Evolutionary conservation across 2,329 filamentous ascomycete species (phyloP).

Genomic region (Botrytis aclada): DNA sequence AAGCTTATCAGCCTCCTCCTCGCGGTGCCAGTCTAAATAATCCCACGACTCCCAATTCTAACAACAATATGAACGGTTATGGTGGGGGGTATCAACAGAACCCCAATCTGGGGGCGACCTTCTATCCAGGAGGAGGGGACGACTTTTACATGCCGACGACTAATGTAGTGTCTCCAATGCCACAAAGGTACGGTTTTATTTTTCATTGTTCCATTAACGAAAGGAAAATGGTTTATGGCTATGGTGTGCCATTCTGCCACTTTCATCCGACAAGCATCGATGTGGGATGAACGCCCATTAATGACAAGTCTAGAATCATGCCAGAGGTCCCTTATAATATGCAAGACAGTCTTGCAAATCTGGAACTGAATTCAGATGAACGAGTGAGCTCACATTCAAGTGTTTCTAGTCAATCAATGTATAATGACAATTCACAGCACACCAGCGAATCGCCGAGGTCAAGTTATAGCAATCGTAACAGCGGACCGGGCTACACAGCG

Average conservation of each 20-base stretch:
- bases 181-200: constrained; percentile 55
- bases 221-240: not conserved
- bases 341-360: constrained; percentile 86
- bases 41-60: not conserved
- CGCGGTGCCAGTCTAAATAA: constrained; percentile 12
- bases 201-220: constrained; percentile 8
- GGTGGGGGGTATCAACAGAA: constrained; percentile 22
- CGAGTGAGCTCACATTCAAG: constrained; percentile 31
- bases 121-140: constrained; percentile 64
- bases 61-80: constrained; percentile 22
- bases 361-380: constrained; percentile 71
- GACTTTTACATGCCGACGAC: constrained; percentile 59
- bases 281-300: constrained; percentile 9
- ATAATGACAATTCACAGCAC: constrained; percentile 23
- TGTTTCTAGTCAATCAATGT: constrained; percentile 29
- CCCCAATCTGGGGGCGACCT: constrained; percentile 55
- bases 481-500: constrained; percentile 32
- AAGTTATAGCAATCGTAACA: constrained; percentile 21
- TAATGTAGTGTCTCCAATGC: constrained; percentile 66
- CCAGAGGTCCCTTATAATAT: constrained; percentile 96
- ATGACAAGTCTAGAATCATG: constrained; percentile 66
- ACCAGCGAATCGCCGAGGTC: constrained; percentile 21
- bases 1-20: constrained; percentile 13
- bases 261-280: not conserved
- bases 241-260: constrained; percentile 9